Percentiles rank a stretch among this genome's conserved stretches.
phyloP scores from a whole-genome alignment of 768 basidiomycete genomes.

The Tricholoma saponaceum region DNA sequence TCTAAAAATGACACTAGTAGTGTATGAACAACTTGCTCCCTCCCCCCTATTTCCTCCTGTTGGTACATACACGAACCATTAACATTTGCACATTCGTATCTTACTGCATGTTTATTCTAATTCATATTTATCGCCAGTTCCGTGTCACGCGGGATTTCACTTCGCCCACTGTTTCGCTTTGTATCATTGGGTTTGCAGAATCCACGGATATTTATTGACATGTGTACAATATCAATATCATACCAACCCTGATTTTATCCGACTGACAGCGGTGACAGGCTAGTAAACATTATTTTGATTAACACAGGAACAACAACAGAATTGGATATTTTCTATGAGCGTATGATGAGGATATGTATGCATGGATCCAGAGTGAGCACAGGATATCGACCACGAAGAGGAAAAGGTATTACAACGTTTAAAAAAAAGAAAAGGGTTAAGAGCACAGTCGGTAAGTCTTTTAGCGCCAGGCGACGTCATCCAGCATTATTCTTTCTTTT shows the following conservation, averaged over 20 bases:
- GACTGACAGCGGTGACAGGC: no score
- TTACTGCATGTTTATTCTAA: background rate
- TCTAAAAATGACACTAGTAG: background rate
- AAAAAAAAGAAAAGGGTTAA: background rate
- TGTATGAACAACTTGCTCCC: background rate
- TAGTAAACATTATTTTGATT: background rate
- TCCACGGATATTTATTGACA: no score
- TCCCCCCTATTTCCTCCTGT: background rate
- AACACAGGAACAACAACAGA: background rate
- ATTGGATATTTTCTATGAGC: background rate
- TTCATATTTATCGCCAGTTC: no score
- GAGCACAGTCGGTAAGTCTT: background rate
- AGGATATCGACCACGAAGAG: background rate
- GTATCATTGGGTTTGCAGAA: no score
- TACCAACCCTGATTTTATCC: no score
- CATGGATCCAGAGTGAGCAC: background rate
- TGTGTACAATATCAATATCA: no score
- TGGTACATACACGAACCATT: background rate
- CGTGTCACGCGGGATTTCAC: no score
- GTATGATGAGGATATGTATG: background rate
- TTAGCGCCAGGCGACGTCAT: background rate
- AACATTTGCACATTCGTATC: background rate
- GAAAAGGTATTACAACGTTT: background rate
- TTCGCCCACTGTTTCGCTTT: no score
- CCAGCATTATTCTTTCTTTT: background rate